These are phyloP conservation scores for Phytophthora fragariaefolia DNA, from an alignment of 352 stramenopile genomes.

Conservation along the genomic window DNA sequence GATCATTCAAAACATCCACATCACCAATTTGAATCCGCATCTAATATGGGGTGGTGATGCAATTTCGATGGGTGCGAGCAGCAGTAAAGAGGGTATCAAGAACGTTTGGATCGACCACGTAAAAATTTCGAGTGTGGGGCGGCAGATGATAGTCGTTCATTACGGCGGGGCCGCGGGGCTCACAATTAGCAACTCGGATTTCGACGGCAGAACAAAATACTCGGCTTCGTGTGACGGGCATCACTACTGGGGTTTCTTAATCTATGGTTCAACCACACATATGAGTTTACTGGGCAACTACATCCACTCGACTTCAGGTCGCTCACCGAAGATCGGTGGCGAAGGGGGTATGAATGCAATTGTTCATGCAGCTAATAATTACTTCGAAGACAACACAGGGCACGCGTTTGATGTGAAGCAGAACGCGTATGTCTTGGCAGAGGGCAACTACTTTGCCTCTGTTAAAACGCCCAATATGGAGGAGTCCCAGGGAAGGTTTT, in stretches of 20 bases:
- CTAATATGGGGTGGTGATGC: conserved; percentile 47
- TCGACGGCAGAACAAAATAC: conserved; percentile 9
- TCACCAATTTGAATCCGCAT: conserved; percentile 63
- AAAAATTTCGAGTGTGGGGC: conserved; percentile 46
- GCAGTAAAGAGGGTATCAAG: conserved; percentile 22
- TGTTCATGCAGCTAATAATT: conserved; percentile 12
- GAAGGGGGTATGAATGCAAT: background rate
- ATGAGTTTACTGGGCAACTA: conserved; percentile 55
- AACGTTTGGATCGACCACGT: conserved; percentile 61
- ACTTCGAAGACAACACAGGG: conserved; percentile 4
- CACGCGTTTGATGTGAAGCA: conserved; percentile 4
- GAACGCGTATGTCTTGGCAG: background rate
- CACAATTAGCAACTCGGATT: conserved; percentile 56
- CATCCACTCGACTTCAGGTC: conserved; percentile 54
- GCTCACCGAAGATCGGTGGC: conserved; percentile 46
- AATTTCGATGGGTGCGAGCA: conserved; percentile 29
- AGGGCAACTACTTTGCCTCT: conserved; percentile 8
- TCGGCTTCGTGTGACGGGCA: conserved; percentile 15
- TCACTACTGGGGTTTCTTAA: conserved; percentile 51
- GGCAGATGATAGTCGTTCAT: conserved; percentile 50
- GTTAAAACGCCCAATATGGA: conserved; percentile 1
- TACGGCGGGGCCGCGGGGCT: conserved; percentile 32
- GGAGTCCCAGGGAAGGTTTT: background rate
- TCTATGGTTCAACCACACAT: conserved; percentile 38
- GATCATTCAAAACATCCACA: conserved; percentile 65